Percentiles rank a stretch among this genome's conserved stretches.
Evolutionary conservation across 768 basidiomycete species (phyloP).

Genomic region (Lanmaoa pseudosensibilis): DNA sequence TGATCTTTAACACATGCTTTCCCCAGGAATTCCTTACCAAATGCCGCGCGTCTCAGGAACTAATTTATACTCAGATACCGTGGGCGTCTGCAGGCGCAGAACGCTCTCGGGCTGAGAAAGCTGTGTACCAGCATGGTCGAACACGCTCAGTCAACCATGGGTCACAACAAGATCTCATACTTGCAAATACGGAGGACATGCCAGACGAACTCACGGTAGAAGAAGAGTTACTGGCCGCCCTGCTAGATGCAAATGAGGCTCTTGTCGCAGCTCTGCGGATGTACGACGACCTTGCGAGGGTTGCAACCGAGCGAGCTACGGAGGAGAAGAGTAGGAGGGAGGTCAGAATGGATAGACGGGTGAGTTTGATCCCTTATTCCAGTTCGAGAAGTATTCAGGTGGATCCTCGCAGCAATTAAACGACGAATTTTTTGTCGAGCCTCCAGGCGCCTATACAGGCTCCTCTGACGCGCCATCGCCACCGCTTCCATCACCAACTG

Average conservation of each 20-base stretch:
- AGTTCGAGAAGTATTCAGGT: constrained; percentile 20
- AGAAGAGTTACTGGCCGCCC: constrained; percentile 69
- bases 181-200: constrained; percentile 32
- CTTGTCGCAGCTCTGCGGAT: constrained; percentile 66
- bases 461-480: constrained; percentile 35
- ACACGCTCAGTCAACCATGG: constrained; percentile 22
- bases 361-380: constrained; percentile 36
- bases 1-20: background rate
- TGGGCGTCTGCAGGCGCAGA: constrained; percentile 88
- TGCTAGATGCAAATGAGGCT: constrained; percentile 74
- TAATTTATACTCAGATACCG: constrained; percentile 83
- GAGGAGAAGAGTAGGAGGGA: constrained; percentile 74
- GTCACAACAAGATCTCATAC: constrained; percentile 19
- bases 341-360: constrained; percentile 62
- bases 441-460: constrained; percentile 17
- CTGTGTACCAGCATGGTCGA: constrained; percentile 8
- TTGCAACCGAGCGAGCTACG: constrained; percentile 54
- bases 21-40: constrained; percentile 78
- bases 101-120: constrained; percentile 50
- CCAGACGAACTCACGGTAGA: constrained; percentile 60
- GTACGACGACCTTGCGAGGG: constrained; percentile 74
- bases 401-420: constrained; percentile 21
- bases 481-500: constrained; percentile 23
- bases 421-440: constrained; percentile 26
- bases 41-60: constrained; percentile 79